A percentile compares a stretch with the other conserved stretches of the same genome.
Conservation (phyloP, 805 yeast species). For the Lachancea fermentati region DNA sequence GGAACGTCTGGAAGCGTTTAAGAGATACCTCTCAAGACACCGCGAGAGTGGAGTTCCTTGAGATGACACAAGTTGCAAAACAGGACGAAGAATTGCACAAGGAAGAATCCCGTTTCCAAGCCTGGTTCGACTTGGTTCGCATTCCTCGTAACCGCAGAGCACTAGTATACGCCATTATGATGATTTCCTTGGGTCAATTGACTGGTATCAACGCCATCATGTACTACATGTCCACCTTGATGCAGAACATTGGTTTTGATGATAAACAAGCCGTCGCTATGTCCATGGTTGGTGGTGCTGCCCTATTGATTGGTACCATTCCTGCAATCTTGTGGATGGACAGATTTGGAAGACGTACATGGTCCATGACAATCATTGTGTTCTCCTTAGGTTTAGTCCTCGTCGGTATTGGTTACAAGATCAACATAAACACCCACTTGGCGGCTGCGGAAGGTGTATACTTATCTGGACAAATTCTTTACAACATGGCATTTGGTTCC, state of each 20-base stretch:
- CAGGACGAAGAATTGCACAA: conserved; percentile 40
- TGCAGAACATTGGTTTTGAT: conserved; percentile 50
- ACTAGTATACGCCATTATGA: conserved; percentile 48
- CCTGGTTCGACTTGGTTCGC: conserved; percentile 47
- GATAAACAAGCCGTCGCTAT: conserved; percentile 50
- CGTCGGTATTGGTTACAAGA: conserved; percentile 52
- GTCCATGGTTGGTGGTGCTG: conserved; percentile 67
- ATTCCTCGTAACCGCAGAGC: conserved; percentile 59
- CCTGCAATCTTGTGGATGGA: conserved; percentile 60
- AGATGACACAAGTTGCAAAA: conserved; percentile 47
- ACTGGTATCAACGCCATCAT: conserved; percentile 64
- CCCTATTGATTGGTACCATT: conserved; percentile 56
- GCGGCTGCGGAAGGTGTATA: conserved; percentile 54
- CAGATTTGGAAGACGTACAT: conserved; percentile 49
- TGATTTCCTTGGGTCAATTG: conserved; percentile 58
- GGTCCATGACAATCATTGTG: conserved; percentile 55
- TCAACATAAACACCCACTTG: conserved; percentile 34
- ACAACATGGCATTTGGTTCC: conserved; percentile 62
- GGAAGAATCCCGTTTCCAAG: conserved; percentile 34
- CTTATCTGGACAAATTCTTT: conserved; percentile 55
- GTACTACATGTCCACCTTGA: conserved; percentile 57
- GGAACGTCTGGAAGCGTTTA: conserved; percentile 49
- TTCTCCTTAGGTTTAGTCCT: conserved; percentile 56
- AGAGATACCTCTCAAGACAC: conserved; percentile 41
- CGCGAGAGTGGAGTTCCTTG: conserved; percentile 50